These are phyloP conservation scores for Cladorrhinum samala DNA, from an alignment of 495 filamentous ascomycete genomes.

Conservation along the genomic window DNA sequence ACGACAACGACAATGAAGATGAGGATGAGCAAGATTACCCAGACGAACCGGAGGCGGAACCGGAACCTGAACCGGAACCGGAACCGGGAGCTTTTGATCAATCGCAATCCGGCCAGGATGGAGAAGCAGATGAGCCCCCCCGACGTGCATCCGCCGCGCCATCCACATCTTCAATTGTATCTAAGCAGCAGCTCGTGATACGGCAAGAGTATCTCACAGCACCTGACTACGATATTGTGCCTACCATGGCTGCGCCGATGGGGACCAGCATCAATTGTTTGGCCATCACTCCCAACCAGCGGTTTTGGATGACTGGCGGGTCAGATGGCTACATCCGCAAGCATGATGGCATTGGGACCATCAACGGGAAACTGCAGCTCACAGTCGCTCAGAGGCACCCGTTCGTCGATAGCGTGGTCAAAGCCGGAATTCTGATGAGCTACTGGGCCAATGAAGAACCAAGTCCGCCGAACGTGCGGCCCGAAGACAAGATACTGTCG, in stretches of 20 bases:
- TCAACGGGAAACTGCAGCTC: constrained; percentile 87
- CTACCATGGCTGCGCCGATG: constrained; percentile 93
- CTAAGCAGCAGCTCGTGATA: constrained; percentile 54
- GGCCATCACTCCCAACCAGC: constrained; percentile 86
- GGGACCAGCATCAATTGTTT: constrained; percentile 93
- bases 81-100: constrained; percentile 22
- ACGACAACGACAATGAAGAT: constrained; percentile 51
- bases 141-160: constrained; percentile 46
- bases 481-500: constrained; percentile 56
- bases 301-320: constrained; percentile 91
- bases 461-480: constrained; percentile 32
- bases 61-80: constrained; percentile 12
- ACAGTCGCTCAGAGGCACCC: constrained; percentile 96
- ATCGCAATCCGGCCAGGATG: constrained; percentile 43
- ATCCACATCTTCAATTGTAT: constrained; percentile 29
- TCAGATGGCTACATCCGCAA: constrained; percentile 92
- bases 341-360: constrained; percentile 91
- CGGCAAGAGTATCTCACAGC: constrained; percentile 78
- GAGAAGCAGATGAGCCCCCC: constrained; percentile 26
- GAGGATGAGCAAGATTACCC: constrained; percentile 58
- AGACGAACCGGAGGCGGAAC: constrained; percentile 29
- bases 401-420: constrained; percentile 94
- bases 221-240: constrained; percentile 88
- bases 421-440: constrained; percentile 84
- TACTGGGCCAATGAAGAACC: constrained; percentile 89